A percentile compares a stretch with the other conserved stretches of the same genome.
phyloP scores from a whole-genome alignment of 2,329 filamentous ascomycete genomes.

The Trichoderma sp. region DNA sequence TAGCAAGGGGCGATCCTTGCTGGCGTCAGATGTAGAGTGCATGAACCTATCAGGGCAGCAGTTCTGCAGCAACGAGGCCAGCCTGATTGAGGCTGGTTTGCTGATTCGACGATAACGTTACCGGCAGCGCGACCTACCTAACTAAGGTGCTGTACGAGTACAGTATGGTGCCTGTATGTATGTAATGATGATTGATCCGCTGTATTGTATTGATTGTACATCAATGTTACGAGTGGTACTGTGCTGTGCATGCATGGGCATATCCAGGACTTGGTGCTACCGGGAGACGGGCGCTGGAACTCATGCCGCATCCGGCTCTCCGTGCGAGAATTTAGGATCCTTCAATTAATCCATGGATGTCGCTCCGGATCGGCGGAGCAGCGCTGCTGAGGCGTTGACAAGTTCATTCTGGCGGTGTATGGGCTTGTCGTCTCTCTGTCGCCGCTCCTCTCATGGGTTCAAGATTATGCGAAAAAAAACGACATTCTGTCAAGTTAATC shows the following conservation, averaged over 20 bases:
- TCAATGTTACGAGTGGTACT: background rate
- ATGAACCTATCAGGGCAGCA: background rate
- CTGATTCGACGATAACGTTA: background rate
- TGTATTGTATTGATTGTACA: background rate
- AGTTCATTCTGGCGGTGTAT: background rate
- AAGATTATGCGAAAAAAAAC: background rate
- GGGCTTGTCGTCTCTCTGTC: background rate
- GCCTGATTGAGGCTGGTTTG: background rate
- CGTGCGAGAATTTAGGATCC: background rate
- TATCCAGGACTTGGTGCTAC: background rate
- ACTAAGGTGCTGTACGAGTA: background rate
- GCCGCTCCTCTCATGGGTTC: background rate
- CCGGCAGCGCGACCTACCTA: background rate
- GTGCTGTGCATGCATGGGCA: background rate
- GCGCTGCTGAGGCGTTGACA: background rate
- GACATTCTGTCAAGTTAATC: background rate
- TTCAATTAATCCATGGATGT: background rate
- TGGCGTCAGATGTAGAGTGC: constrained; percentile 10
- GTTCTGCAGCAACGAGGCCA: background rate
- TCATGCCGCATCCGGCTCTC: background rate
- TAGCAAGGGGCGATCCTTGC: constrained; percentile 12
- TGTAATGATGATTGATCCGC: background rate
- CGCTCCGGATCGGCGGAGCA: background rate
- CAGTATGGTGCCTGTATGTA: background rate
- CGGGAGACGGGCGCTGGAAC: background rate